These are phyloP conservation scores for Nymphaea thermarum DNA, from an alignment of 164 flowering plant genomes.

Conservation along the genomic window DNA sequence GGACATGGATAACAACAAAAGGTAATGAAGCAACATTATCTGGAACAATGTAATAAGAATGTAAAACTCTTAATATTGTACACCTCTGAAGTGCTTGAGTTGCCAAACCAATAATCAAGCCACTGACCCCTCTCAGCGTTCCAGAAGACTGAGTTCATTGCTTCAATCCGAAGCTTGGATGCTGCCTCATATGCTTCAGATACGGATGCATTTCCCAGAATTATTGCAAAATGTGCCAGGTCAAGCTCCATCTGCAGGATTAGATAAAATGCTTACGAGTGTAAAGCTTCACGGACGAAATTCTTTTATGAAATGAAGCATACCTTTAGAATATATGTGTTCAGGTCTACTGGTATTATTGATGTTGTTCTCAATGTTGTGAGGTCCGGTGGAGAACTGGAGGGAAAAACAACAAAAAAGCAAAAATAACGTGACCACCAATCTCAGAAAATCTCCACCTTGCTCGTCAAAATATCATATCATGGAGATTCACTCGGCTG, in stretches of 20 bases:
- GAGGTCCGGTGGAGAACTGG: constrained; percentile 62
- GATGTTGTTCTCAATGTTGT: constrained; percentile 72
- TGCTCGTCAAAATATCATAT: no score
- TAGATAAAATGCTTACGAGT: background rate
- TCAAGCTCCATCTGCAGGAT: constrained; percentile 76
- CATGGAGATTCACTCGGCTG: no score
- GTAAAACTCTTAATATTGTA: no score
- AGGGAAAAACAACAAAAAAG: no score
- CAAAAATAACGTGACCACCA: no score
- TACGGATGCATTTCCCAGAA: constrained; percentile 23
- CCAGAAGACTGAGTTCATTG: constrained; percentile 67
- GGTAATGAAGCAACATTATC: background rate
- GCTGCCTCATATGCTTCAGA: constrained; percentile 33
- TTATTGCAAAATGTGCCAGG: constrained; percentile 56
- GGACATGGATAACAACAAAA: background rate
- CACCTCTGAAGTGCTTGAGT: background rate
- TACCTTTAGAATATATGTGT: constrained; percentile 69
- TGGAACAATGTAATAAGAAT: no score
- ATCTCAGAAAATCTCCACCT: no score
- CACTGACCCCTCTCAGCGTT: constrained; percentile 69
- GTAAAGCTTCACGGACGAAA: no score
- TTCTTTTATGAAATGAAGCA: background rate
- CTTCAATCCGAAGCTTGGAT: constrained; percentile 37
- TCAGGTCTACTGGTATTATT: constrained; percentile 86
- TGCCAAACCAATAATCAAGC: constrained; percentile 78